Conservation (phyloP, 228 moss, liverwort and hornwort species). For the Sphagnum fallax region DNA sequence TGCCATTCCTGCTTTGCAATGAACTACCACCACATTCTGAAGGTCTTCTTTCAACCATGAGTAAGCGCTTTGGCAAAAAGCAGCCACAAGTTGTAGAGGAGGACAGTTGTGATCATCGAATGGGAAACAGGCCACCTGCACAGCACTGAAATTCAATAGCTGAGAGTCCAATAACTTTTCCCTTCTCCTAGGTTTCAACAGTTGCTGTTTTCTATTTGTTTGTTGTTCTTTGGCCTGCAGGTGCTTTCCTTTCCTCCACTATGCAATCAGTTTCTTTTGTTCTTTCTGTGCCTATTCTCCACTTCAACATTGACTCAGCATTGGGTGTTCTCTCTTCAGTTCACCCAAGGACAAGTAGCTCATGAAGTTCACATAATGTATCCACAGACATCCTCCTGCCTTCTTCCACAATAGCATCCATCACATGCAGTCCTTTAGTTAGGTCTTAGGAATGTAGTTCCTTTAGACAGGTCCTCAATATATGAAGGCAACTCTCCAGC, state of each 20-base stretch:
- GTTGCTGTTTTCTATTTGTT: background rate
- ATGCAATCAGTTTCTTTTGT: background rate
- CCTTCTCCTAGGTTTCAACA: background rate
- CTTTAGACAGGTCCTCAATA: too few species aligned
- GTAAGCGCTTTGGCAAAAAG: constrained; percentile 97
- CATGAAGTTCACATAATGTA: too few species aligned
- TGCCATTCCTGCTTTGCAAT: constrained; percentile 99
- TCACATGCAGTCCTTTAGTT: too few species aligned
- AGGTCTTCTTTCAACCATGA: constrained; percentile 96
- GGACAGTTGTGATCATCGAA: constrained; percentile 99
- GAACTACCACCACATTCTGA: constrained; percentile 98
- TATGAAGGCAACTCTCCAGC: too few species aligned
- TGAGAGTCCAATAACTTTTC: background rate
- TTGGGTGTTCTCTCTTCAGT: too few species aligned
- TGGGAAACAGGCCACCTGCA: constrained; percentile 97
- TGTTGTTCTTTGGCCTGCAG: background rate
- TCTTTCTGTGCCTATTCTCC: background rate
- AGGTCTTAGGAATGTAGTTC: too few species aligned
- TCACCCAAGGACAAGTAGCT: too few species aligned
- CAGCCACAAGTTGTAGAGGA: constrained; percentile 70
- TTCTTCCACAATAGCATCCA: too few species aligned
- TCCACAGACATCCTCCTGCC: too few species aligned
- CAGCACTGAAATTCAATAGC: background rate
- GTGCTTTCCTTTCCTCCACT: background rate
- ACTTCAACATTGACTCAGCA: too few species aligned